These are phyloP conservation scores for Candida krabiensis DNA, from an alignment of 805 yeast genomes.

Conservation along the genomic window DNA sequence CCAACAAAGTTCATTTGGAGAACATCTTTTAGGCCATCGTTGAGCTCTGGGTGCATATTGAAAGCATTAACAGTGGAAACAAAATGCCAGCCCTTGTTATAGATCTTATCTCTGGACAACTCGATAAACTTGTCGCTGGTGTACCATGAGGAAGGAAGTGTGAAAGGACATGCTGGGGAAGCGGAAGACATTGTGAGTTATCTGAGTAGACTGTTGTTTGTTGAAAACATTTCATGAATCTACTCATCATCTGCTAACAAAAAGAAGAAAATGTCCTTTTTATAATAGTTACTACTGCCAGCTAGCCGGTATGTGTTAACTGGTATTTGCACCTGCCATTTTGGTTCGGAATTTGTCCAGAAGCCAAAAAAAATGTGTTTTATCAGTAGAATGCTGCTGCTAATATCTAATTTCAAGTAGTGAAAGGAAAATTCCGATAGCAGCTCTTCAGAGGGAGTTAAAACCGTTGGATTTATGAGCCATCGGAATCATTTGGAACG, in stretches of 20 bases:
- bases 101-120: conserved; percentile 21
- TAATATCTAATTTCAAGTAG: no score
- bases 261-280: neutral
- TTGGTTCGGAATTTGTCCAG: no score
- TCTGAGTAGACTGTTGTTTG: neutral
- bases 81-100: conserved; percentile 32
- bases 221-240: no score
- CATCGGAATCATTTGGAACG: no score
- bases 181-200: conserved; percentile 1
- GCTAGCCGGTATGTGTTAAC: no score
- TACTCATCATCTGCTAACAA: neutral
- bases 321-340: no score
- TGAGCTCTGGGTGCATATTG: conserved; percentile 12
- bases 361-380: no score
- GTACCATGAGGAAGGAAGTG: conserved; percentile 29
- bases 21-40: conserved; percentile 20
- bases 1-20: conserved; percentile 27
- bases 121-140: conserved; percentile 27
- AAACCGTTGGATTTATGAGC: no score
- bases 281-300: neutral
- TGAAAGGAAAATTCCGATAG: no score
- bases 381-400: no score
- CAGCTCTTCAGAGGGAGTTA: no score
- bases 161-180: conserved; percentile 10
- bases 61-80: conserved; percentile 22